Evolutionary conservation across 441 rosid genomes (phyloP).

Genomic region (Raphanus hybrid): DNA sequence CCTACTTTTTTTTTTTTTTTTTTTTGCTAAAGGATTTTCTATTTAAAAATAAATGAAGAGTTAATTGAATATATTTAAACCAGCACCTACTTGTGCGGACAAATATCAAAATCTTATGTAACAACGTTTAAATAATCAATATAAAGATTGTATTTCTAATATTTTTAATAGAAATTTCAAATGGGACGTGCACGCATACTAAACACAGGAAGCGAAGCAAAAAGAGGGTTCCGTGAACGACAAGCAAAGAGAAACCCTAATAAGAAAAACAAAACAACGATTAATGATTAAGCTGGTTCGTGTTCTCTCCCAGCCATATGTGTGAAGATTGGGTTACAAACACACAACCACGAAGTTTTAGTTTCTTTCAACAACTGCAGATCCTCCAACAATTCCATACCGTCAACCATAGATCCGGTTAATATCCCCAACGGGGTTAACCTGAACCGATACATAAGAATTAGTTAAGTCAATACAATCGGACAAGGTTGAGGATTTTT

Average conservation of each 20-base stretch:
- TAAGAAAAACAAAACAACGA: background rate
- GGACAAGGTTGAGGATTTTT: constrained; percentile 50
- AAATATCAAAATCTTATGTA: background rate
- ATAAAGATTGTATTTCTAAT: too few relatives aligned
- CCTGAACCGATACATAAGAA: too few relatives aligned
- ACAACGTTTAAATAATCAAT: background rate
- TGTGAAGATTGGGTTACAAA: too few relatives aligned
- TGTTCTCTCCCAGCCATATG: background rate
- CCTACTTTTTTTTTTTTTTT: too few relatives aligned
- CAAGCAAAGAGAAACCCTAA: background rate
- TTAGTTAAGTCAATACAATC: background rate
- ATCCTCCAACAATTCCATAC: too few relatives aligned
- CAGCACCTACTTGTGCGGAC: background rate
- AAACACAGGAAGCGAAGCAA: background rate
- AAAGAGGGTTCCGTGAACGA: background rate
- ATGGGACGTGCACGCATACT: background rate
- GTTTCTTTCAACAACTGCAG: too few relatives aligned
- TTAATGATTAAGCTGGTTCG: background rate
- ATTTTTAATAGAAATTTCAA: background rate
- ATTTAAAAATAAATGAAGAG: too few relatives aligned
- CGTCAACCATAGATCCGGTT: too few relatives aligned
- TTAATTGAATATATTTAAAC: too few relatives aligned
- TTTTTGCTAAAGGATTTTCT: too few relatives aligned
- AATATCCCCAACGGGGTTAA: too few relatives aligned
- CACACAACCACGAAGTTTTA: too few relatives aligned